A percentile compares a stretch with the other conserved stretches of the same genome.
phyloP scores from a whole-genome alignment of 495 filamentous ascomycete species.

The Daldinia grandis region DNA sequence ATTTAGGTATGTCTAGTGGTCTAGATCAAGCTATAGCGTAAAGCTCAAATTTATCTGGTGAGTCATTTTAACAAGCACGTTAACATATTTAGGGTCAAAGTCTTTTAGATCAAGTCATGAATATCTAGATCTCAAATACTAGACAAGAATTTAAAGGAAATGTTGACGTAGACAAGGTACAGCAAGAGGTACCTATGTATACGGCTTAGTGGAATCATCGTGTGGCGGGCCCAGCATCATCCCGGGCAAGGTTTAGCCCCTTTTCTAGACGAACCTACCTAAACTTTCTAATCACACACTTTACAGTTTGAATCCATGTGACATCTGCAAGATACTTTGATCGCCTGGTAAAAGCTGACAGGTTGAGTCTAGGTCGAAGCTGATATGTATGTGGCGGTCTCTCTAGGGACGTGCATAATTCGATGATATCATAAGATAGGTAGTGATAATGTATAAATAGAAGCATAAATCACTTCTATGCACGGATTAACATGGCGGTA shows the following conservation, averaged over 20 bases:
- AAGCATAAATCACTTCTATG: background rate
- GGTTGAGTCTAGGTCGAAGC: background rate
- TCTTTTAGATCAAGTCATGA: too few relatives aligned
- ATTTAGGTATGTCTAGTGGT: background rate
- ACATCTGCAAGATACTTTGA: background rate
- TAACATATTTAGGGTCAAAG: too few relatives aligned
- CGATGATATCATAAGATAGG: background rate
- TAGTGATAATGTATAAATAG: background rate
- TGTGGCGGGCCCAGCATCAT: too few relatives aligned
- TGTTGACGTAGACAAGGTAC: too few relatives aligned
- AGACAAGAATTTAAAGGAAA: too few relatives aligned
- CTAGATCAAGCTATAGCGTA: background rate
- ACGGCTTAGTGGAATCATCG: too few relatives aligned
- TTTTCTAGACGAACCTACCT: too few relatives aligned
- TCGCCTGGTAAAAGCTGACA: background rate
- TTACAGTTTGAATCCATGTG: background rate
- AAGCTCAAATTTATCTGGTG: background rate
- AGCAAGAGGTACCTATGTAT: too few relatives aligned
- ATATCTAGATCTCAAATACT: too few relatives aligned
- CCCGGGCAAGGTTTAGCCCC: too few relatives aligned
- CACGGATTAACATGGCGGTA: background rate
- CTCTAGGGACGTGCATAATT: background rate
- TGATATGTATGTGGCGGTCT: background rate
- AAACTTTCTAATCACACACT: background rate
- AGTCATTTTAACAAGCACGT: too few relatives aligned